Evolutionary conservation across 305 asterid species (phyloP), one percentile per base, ranked within the genome.

Genomic region (Rubia balearica): DNA sequence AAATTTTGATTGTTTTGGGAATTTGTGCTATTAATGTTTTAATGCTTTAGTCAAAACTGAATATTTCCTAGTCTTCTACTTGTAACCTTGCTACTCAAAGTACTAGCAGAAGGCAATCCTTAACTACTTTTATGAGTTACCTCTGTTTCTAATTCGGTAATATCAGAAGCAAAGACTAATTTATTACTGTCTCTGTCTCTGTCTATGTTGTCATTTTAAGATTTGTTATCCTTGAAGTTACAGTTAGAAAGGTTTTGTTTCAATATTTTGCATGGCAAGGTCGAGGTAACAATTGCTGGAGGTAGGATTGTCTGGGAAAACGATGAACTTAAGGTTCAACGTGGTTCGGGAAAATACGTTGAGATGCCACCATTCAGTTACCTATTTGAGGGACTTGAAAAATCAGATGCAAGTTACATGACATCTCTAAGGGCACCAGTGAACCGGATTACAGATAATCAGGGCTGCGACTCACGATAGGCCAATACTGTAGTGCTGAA

Each of bases 251-350:
- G n/a, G 4, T 45, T 61, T 14, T 65, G 9, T 7, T 27, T 48
- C 40, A 36, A 45, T 77, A 63, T 72, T 75, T 64, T 51, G 8
- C 81, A 90, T 97, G 98, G 98, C 63, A 91, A 90, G 80, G 92
- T 95, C 36, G 99, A 91, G 82, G 88, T 89, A 62, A 91, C 99
- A 5, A 87, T 95, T 71, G 90, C 97, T 21, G 92, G 97, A 72
- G 99, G 99, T 71, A 86, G 85, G 76, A 69, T 95, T 33, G 97
- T 95, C 41, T 95, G 99, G 99, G 85, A 86, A 82, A 83, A 90
- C n/a, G 87, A 83, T n/a, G 81, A 87, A 74, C 88, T 91, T 65
- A 88, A 81, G 46, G 89, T 75, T 51, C 78, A 80, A 56, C 94
- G 85, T 6, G 97, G 99, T 72, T 68, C 86, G 8, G 99, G 99